Percentiles rank a stretch among this genome's conserved stretches.
Evolutionary conservation across 306 rosid species (phyloP).

Genomic region (Medicago lupulina): DNA sequence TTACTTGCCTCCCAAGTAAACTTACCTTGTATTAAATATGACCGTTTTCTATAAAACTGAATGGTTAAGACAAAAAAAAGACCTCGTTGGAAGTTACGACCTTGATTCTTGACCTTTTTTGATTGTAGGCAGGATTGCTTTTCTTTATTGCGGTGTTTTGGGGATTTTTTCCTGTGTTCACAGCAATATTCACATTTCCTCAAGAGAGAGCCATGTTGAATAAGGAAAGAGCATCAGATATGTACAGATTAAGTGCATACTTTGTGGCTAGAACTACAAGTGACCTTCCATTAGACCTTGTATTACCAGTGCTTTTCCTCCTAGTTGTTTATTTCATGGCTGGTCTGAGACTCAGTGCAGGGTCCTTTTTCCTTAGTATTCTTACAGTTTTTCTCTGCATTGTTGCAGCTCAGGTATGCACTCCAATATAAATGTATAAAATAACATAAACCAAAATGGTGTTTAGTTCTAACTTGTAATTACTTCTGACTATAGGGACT

Average conservation of each 20-base stretch:
- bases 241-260: conserved; percentile 96
- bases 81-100: too few relatives aligned
- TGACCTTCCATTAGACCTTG: conserved; percentile 86
- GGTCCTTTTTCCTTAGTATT: conserved; percentile 72
- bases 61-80: too few relatives aligned
- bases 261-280: conserved; percentile 94
- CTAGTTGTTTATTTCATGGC: conserved; percentile 94
- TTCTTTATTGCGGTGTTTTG: conserved; percentile 98
- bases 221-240: conserved; percentile 91
- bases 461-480: conserved; percentile 32
- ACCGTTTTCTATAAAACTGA: too few relatives aligned
- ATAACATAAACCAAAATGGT: not conserved
- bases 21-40: not conserved
- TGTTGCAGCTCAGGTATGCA: conserved; percentile 86
- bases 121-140: conserved; percentile 82
- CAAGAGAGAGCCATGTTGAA: conserved; percentile 95
- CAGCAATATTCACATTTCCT: conserved; percentile 93
- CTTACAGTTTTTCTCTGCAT: conserved; percentile 89
- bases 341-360: conserved; percentile 68
- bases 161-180: conserved; percentile 98
- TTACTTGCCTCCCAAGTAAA: not conserved
- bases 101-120: not conserved
- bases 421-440: not conserved
- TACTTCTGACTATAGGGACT: conserved; percentile 62
- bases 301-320: conserved; percentile 80